A percentile compares a stretch with the other conserved stretches of the same genome.
These are phyloP conservation scores for Ceratonia siliqua DNA, from an alignment of 306 rosid genomes.

Conservation along the genomic window DNA sequence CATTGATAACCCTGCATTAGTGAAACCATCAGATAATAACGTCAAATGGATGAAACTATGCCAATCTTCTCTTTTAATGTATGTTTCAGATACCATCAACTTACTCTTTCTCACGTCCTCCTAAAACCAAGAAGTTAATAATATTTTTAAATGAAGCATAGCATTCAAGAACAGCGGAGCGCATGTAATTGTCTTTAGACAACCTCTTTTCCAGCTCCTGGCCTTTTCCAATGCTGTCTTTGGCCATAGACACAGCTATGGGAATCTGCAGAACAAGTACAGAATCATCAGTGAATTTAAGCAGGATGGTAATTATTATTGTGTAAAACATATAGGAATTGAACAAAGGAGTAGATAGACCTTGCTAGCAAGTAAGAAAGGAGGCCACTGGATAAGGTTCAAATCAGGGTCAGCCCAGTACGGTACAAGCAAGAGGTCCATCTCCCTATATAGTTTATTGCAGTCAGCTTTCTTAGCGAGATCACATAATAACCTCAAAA, in stretches of 20 bases:
- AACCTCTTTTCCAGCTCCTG: slow-evolving; percentile 79
- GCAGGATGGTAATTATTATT: slow-evolving; percentile 25
- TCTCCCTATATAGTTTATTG: slow-evolving; percentile 66
- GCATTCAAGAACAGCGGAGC: slow-evolving; percentile 83
- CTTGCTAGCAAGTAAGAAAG: slow-evolving; percentile 99
- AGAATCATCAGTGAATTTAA: slow-evolving; percentile 20
- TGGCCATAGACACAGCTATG: slow-evolving; percentile 93
- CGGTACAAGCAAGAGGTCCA: slow-evolving; percentile 90
- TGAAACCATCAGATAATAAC: slow-evolving; percentile 35
- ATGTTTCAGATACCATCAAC: slow-evolving; percentile 36
- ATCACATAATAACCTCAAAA: neutral
- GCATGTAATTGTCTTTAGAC: slow-evolving; percentile 69
- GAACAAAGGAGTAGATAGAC: slow-evolving; percentile 42
- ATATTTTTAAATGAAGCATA: slow-evolving; percentile 74
- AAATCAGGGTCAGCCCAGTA: slow-evolving; percentile 78
- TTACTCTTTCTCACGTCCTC: slow-evolving; percentile 72
- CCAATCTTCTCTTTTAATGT: slow-evolving; percentile 15
- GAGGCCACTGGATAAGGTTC: slow-evolving; percentile 91
- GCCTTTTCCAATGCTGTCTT: slow-evolving; percentile 75
- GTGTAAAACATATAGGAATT: slow-evolving; percentile 18
- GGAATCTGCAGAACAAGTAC: slow-evolving; percentile 64
- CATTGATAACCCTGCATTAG: slow-evolving; percentile 65
- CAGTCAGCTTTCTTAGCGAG: slow-evolving; percentile 21
- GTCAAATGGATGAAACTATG: slow-evolving; percentile 15
- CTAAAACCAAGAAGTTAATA: slow-evolving; percentile 67